Evolutionary conservation across 495 filamentous ascomycete genomes (phyloP).

Genomic region (Parathielavia appendiculata): DNA sequence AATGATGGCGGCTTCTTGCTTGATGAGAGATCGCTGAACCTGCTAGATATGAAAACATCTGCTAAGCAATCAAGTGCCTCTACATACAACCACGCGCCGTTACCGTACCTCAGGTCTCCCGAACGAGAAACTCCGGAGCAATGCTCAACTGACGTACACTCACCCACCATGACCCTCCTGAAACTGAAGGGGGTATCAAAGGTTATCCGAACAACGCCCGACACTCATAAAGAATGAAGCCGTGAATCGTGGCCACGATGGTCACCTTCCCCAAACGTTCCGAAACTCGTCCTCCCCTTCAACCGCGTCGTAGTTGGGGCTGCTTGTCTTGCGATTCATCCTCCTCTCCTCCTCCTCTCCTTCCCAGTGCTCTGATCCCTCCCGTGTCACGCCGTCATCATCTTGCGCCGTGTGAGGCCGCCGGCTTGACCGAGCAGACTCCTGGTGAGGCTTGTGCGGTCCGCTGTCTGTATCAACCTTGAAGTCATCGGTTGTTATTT

Average conservation of each 20-base stretch:
- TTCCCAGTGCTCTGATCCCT: constrained; percentile 17
- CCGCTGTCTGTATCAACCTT: constrained; percentile 24
- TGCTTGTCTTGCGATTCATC: background rate
- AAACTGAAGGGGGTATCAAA: constrained; percentile 14
- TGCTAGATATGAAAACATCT: too few species aligned
- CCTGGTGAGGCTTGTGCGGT: constrained; percentile 24
- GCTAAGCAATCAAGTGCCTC: too few species aligned
- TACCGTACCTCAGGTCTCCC: too few species aligned
- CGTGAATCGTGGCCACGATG: background rate
- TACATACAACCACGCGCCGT: too few species aligned
- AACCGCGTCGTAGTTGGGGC: constrained; percentile 18
- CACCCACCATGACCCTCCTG: background rate
- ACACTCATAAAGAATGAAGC: background rate
- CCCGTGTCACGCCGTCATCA: constrained; percentile 11
- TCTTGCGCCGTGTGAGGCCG: constrained; percentile 6
- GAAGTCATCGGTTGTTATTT: constrained; percentile 33
- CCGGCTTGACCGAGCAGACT: background rate
- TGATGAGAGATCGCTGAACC: too few species aligned
- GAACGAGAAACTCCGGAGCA: constrained; percentile 7
- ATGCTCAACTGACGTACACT: constrained; percentile 2
- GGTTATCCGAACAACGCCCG: background rate
- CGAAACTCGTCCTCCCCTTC: constrained; percentile 29
- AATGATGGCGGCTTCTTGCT: too few species aligned
- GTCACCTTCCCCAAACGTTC: constrained; percentile 33
- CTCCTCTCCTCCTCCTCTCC: background rate